phyloP scores from a whole-genome alignment of 148 eudicot species.

The Spergularia marina region DNA sequence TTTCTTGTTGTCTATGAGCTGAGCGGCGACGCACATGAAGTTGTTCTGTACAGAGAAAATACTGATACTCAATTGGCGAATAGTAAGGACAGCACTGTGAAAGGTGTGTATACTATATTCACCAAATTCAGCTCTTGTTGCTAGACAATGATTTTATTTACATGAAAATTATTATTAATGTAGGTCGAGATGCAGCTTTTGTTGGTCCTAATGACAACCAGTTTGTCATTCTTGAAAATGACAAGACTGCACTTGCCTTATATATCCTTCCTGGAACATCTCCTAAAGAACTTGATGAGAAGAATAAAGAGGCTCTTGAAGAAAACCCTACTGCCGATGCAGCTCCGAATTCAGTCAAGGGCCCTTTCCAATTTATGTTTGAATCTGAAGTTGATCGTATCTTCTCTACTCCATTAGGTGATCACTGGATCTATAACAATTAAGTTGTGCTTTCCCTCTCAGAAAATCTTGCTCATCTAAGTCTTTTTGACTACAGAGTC shows the following conservation, averaged over 20 bases:
- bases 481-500: constrained; percentile 61
- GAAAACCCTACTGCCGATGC: constrained; percentile 59
- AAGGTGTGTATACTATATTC: constrained; percentile 45
- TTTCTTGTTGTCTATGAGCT: constrained; percentile 85
- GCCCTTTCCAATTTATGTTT: constrained; percentile 84
- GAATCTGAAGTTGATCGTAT: constrained; percentile 92
- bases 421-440: constrained; percentile 6
- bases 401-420: constrained; percentile 96
- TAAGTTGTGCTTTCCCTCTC: constrained; percentile 4
- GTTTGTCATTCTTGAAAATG: constrained; percentile 90
- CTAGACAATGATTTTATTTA: not conserved
- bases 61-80: constrained; percentile 63
- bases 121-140: constrained; percentile 8
- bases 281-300: constrained; percentile 56
- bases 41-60: constrained; percentile 86
- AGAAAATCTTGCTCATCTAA: constrained; percentile 30
- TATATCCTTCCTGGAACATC: constrained; percentile 77
- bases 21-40: constrained; percentile 67
- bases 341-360: constrained; percentile 62
- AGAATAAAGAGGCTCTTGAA: constrained; percentile 52
- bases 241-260: constrained; percentile 72
- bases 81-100: constrained; percentile 67
- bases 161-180: constrained; percentile 12
- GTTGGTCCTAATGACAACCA: constrained; percentile 82
- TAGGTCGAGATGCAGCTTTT: constrained; percentile 96